These are phyloP conservation scores for Trichosporon asahii DNA, from an alignment of 1,284 basidiomycete genomes.

Conservation along the genomic window DNA sequence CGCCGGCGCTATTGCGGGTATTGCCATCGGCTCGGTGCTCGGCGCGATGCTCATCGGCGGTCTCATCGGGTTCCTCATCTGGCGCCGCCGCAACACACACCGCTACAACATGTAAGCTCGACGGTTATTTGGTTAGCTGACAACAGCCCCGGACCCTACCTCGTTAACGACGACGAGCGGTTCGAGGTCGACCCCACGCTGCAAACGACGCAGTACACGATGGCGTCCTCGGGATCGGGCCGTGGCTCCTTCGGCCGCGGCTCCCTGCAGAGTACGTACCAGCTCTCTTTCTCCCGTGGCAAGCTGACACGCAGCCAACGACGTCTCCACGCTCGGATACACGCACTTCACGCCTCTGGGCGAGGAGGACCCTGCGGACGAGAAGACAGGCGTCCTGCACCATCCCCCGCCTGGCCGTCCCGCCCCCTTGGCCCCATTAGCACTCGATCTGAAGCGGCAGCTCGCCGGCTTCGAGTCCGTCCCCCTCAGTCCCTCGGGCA, in stretches of 20 bases:
- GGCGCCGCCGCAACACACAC: neutral
- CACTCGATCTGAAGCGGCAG: neutral
- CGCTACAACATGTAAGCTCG: neutral
- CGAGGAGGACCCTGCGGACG: neutral
- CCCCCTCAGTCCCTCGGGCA: neutral
- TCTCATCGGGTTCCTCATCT: neutral
- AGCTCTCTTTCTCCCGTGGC: neutral
- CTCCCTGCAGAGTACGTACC: neutral
- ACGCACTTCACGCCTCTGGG: constrained; percentile 2
- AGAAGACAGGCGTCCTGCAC: neutral
- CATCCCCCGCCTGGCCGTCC: neutral
- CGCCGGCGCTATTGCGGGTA: constrained; percentile 3
- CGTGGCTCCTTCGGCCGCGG: neutral
- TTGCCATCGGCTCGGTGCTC: neutral
- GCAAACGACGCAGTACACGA: neutral
- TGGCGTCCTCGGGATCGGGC: neutral
- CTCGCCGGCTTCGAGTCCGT: neutral
- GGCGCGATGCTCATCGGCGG: neutral
- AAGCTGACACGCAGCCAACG: neutral
- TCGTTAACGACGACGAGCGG: neutral
- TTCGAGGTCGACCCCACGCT: neutral
- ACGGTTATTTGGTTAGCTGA: neutral
- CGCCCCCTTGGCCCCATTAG: neutral
- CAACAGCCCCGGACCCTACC: neutral
- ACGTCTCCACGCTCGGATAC: neutral